Evolutionary conservation across 805 yeast genomes (phyloP), one percentile per base, ranked within the genome.

Genomic region (Yamadazyma laniorum): DNA sequence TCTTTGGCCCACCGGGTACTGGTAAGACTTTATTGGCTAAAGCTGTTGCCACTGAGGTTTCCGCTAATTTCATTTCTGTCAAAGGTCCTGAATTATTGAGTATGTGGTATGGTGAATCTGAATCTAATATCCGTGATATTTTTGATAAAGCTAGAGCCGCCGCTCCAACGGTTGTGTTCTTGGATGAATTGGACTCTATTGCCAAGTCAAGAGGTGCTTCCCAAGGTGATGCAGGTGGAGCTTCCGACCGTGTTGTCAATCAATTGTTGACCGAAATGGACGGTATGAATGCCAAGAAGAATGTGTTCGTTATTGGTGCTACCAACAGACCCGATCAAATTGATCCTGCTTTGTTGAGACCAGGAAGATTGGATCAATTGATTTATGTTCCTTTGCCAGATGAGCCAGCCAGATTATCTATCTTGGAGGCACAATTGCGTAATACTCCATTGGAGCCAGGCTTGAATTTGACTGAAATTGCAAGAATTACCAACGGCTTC

Each of bases 1-100:
- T 93, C 76, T 93, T 85, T 64, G 99, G 99, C 54, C 99, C 99
- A 37, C 99, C 99, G 44, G 99, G 99, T 85, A 93, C 98, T 44
- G 99, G 99, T 89, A 93, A 93, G 73, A 93, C 99, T 3, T 72
- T 93, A 59, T 76, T 93, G 56, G 99, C 99, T 32, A 93, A 93
- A 71, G 99, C 99, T 39, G 98, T 93, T 53, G 99, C 99, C 34
- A 93, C 98, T 34, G 99, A 93, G 66, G 98, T 93, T 26, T 86
- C 96, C 46, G 99, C 99, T 25, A 93, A 93, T 67, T 93, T 93
- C 70, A 93, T 93, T 51, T 85, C 96, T 34, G 98, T 91, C 38
- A 89, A 89, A 71, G 97, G 97, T 52, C 97, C 97, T 25, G 97
- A 89, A 70, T 75, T 91, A 63, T 79, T 91, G 62, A 86, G 95